phyloP scores from a whole-genome alignment of 78 protist species.

The Speleostelium caveatum region DNA sequence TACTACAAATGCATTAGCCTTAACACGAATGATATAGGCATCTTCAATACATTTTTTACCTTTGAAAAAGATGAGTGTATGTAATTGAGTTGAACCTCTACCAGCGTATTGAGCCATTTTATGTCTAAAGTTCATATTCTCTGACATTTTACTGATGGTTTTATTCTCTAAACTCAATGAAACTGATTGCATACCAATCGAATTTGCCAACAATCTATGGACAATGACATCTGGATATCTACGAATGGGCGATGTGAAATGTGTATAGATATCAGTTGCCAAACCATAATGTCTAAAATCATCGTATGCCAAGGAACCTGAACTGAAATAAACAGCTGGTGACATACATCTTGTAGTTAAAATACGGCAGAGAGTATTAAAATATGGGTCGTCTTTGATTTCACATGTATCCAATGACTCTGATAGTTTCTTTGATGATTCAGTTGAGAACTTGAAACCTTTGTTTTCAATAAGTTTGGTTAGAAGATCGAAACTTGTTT shows the following conservation, averaged over 20 bases:
- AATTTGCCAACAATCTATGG: slow-evolving; percentile 90
- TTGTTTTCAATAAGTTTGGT: slow-evolving; percentile 44
- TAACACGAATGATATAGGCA: slow-evolving; percentile 84
- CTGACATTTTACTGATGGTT: slow-evolving; percentile 24
- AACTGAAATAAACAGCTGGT: slow-evolving; percentile 92
- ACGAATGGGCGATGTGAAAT: slow-evolving; percentile 99
- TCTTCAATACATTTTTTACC: slow-evolving; percentile 77
- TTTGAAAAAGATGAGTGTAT: slow-evolving; percentile 89
- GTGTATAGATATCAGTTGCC: slow-evolving; percentile 95
- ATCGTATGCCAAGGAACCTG: slow-evolving; percentile 75
- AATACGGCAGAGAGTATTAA: slow-evolving; percentile 90
- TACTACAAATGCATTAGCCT: slow-evolving; percentile 85
- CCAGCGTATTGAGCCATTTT: slow-evolving; percentile 89
- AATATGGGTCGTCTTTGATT: slow-evolving; percentile 63
- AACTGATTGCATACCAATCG: slow-evolving; percentile 61
- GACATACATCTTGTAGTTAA: slow-evolving; percentile 94
- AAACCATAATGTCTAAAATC: slow-evolving; percentile 82
- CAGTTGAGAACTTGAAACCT: slow-evolving; percentile 64
- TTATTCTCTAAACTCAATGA: slow-evolving; percentile 75
- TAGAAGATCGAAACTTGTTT: slow-evolving; percentile 49
- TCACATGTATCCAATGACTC: slow-evolving; percentile 77
- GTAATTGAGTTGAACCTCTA: slow-evolving; percentile 87
- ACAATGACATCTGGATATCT: slow-evolving; percentile 94
- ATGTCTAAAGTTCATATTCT: slow-evolving; percentile 80
- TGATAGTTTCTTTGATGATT: slow-evolving; percentile 66